Percentiles rank a stretch among this genome's conserved stretches.
phyloP scores from a whole-genome alignment of 2,329 filamentous ascomycete species.

The Stylonectria norvegica region DNA sequence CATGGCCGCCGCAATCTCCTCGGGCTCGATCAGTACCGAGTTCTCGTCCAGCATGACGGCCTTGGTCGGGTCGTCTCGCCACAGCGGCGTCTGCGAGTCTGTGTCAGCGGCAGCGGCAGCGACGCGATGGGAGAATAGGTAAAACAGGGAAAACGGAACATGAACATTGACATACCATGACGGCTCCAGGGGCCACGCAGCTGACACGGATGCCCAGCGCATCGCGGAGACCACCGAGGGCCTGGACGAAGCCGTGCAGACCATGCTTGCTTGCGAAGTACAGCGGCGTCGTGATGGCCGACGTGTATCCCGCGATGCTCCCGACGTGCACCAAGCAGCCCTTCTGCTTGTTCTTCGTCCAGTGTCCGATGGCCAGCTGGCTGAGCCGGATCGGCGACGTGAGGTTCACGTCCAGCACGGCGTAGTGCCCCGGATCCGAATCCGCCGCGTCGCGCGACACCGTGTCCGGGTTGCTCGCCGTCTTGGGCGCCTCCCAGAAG shows the following conservation, averaged over 20 bases:
- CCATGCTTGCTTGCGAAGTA: slow-evolving; percentile 39
- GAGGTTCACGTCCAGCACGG: slow-evolving; percentile 36
- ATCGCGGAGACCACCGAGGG: slow-evolving; percentile 29
- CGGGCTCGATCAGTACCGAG: slow-evolving; percentile 29
- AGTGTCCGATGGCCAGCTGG: slow-evolving; percentile 38
- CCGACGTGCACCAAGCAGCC: slow-evolving; percentile 34
- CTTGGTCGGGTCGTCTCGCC: slow-evolving; percentile 32
- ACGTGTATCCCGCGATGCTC: slow-evolving; percentile 33
- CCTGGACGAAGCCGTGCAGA: slow-evolving; percentile 34
- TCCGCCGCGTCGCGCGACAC: slow-evolving; percentile 27
- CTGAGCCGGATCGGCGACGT: slow-evolving; percentile 35
- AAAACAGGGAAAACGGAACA: no score
- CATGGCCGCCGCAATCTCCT: slow-evolving; percentile 33
- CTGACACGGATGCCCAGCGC: slow-evolving; percentile 32
- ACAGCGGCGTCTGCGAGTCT: slow-evolving; percentile 30
- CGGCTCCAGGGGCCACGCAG: slow-evolving; percentile 34
- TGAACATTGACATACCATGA: slow-evolving; percentile 28
- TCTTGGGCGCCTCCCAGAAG: slow-evolving; percentile 36
- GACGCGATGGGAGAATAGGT: no score
- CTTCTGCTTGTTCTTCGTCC: slow-evolving; percentile 29
- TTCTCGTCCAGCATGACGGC: slow-evolving; percentile 22
- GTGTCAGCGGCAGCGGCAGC: background rate
- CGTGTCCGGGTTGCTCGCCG: slow-evolving; percentile 27
- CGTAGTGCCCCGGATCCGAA: slow-evolving; percentile 32
- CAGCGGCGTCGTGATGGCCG: slow-evolving; percentile 31